Evolutionary conservation across 1,284 basidiomycete species (phyloP).

Genomic region (Rhodotorula sp.): DNA sequence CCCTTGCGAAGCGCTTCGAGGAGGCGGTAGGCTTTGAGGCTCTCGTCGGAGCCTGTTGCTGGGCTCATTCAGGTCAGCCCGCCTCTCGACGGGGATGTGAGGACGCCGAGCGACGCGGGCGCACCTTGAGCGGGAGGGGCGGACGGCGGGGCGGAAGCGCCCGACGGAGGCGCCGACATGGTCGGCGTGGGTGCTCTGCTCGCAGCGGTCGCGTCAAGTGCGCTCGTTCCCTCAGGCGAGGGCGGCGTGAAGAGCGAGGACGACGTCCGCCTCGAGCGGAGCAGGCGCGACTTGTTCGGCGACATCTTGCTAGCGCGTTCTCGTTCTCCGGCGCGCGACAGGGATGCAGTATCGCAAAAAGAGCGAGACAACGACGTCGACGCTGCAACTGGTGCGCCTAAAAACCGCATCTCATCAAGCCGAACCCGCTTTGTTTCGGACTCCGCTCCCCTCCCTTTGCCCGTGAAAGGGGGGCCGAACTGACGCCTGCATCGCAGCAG

Average conservation of each 20-base stretch:
- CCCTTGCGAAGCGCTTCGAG: slow-evolving; percentile 44
- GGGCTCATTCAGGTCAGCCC: background rate
- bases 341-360: no score
- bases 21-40: slow-evolving; percentile 37
- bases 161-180: background rate
- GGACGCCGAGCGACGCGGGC: background rate
- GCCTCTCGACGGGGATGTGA: background rate
- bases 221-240: background rate
- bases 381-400: no score
- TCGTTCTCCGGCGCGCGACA: no score
- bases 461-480: no score
- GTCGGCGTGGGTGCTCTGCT: background rate
- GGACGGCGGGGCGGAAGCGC: background rate
- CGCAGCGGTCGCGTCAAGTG: background rate
- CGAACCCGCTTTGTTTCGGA: no score
- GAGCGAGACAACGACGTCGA: no score
- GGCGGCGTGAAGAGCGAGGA: no score
- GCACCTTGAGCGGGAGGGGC: background rate
- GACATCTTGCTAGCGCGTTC: no score
- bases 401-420: no score
- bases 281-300: background rate
- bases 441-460: no score
- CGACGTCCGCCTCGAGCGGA: no score
- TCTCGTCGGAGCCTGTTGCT: slow-evolving; percentile 39
- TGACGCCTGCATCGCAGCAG: no score